Base-by-base conservation (phyloP, 148 eudicot species). In the Spergularia bocconei region DNA sequence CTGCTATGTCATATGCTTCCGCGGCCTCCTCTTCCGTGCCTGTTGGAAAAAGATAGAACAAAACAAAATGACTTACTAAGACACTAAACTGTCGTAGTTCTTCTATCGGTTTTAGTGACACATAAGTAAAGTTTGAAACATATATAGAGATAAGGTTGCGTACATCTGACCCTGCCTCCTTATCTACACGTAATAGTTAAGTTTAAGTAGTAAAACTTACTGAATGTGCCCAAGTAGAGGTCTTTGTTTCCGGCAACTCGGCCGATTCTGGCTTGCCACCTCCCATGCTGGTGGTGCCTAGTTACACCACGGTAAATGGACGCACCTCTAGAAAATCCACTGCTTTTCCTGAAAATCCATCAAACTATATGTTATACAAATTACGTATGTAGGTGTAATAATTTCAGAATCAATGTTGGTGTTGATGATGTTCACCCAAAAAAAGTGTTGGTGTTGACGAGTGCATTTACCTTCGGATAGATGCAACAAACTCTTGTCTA, bases 11-110 rank as follows among this genome's bases (percentile, higher is more conserved):
- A 53, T 95, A 95, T 2, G 99, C 99, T 80, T 95, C 99, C 0
- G 99, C 99, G 0, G 99, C 99, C 85, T 95, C 99, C 76, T 95
- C 99, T 72, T 95, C 99, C 1, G 99, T 95, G 79, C 91, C 99
- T 95, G 38, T 29, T 2, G 36, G 36, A 29, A 29, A 29, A 29
- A 2, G 3, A 29, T 29, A 29, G 36, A 29, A 29, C 4, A 29
- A 29, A 29, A 3, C 36, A 29, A 29, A 29, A 3, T 29, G 36
- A 29, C 36, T 29, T 2, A 29, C 25, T 23, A 23, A 23, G 25
- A 23, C 25, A 23, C 36, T 29, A 29, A 29, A 29, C 2, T 29
- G 3, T 29, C 36, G 36, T 29, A 29, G 1, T 29, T 29, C 25
- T 23, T 23, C 25, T 23, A 23, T 29, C 36, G 36, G 36, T 29